These are phyloP conservation scores for Aureobasidium uvarum DNA, from an alignment of 2,329 filamentous ascomycete genomes.

Conservation along the genomic window DNA sequence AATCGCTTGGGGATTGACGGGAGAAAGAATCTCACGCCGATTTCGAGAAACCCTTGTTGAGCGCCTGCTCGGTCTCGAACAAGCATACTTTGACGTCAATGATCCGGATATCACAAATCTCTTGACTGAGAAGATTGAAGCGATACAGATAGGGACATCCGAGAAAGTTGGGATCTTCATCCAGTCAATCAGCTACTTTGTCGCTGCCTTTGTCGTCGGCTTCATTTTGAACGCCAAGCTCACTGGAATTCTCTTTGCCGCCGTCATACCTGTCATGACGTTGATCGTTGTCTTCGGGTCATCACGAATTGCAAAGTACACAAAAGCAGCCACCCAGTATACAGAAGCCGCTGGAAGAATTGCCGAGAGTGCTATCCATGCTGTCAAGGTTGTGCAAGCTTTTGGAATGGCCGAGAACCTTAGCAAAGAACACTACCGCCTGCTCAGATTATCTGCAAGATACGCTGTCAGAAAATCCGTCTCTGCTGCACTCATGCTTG, in stretches of 20 bases:
- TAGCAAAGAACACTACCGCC: slow-evolving; percentile 40
- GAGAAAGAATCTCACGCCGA: slow-evolving; percentile 50
- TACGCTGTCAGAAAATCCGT: slow-evolving; percentile 45
- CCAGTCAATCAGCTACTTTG: slow-evolving; percentile 48
- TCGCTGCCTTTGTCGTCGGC: slow-evolving; percentile 48
- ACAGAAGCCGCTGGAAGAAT: slow-evolving; percentile 47
- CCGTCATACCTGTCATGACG: slow-evolving; percentile 52
- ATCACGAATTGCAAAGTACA: slow-evolving; percentile 43
- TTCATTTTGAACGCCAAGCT: slow-evolving; percentile 46
- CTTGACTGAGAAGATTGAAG: slow-evolving; percentile 48
- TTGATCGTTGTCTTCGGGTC: slow-evolving; percentile 46
- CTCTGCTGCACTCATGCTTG: slow-evolving; percentile 44
- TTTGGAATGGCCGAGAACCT: slow-evolving; percentile 47
- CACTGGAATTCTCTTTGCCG: slow-evolving; percentile 45
- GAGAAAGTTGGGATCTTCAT: slow-evolving; percentile 51
- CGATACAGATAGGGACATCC: slow-evolving; percentile 48
- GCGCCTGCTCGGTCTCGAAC: slow-evolving; percentile 52
- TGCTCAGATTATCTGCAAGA: slow-evolving; percentile 39
- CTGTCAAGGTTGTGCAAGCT: slow-evolving; percentile 51
- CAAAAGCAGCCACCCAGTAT: slow-evolving; percentile 41
- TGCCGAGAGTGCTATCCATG: slow-evolving; percentile 47
- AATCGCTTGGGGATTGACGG: slow-evolving; percentile 51
- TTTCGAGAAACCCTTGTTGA: slow-evolving; percentile 49
- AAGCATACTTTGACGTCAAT: slow-evolving; percentile 53
- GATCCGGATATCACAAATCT: slow-evolving; percentile 51